phyloP scores from a whole-genome alignment of 2,329 filamentous ascomycete genomes.

The Aspergillus pseudonomiae region DNA sequence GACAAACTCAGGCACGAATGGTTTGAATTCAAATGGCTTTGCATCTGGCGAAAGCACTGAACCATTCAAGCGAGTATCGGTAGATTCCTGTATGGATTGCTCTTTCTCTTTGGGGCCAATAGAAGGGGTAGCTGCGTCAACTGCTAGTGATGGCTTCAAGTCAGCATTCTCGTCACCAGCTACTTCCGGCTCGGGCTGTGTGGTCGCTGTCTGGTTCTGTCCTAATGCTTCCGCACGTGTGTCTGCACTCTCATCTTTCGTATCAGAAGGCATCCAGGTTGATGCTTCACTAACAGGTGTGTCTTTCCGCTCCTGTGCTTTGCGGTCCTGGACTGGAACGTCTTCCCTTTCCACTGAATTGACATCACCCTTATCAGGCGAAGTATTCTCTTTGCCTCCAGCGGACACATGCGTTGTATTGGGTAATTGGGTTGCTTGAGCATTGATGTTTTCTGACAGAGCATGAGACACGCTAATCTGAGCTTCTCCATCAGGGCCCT shows the following conservation, averaged over 20 bases:
- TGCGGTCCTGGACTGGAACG: slow-evolving; percentile 47
- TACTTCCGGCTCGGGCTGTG: slow-evolving; percentile 13
- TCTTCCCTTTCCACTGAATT: slow-evolving; percentile 31
- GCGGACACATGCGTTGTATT: slow-evolving; percentile 30
- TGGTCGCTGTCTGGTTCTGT: slow-evolving; percentile 16
- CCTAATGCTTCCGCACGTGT: slow-evolving; percentile 54
- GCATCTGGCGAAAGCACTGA: slow-evolving; percentile 71
- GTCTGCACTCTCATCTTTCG: slow-evolving; percentile 50
- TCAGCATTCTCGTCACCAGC: slow-evolving; percentile 16
- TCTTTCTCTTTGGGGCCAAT: slow-evolving; percentile 8
- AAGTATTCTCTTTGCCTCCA: slow-evolving; percentile 41
- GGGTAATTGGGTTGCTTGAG: slow-evolving; percentile 27
- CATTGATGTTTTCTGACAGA: slow-evolving; percentile 36
- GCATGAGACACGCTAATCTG: slow-evolving; percentile 65
- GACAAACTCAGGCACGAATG: slow-evolving; percentile 35
- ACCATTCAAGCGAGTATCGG: slow-evolving; percentile 38
- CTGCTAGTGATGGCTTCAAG: slow-evolving; percentile 15
- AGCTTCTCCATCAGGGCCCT: slow-evolving; percentile 72
- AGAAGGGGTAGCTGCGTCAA: slow-evolving; percentile 8
- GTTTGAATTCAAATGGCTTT: slow-evolving; percentile 64
- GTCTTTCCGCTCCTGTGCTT: slow-evolving; percentile 28
- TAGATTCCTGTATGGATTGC: slow-evolving; percentile 22
- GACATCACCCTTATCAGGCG: slow-evolving; percentile 44
- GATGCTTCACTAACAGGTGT: slow-evolving; percentile 43
- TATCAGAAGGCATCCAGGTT: slow-evolving; percentile 65